These are phyloP conservation scores for Podospora appendiculata DNA, from an alignment of 495 filamentous ascomycete genomes.

Conservation along the genomic window DNA sequence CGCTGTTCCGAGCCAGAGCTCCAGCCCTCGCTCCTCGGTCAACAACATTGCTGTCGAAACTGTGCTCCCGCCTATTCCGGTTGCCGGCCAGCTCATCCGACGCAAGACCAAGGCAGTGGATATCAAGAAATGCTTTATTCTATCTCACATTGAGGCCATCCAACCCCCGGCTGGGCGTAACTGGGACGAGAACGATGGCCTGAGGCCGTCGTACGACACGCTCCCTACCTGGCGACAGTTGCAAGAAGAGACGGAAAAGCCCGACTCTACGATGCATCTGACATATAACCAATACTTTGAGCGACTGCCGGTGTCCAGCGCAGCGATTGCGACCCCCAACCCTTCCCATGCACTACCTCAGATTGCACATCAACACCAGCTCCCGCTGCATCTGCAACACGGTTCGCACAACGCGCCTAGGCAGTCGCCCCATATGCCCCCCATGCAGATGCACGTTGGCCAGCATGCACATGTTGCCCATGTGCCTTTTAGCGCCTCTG, in stretches of 20 bases:
- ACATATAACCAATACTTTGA: conserved; percentile 75
- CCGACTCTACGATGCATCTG: conserved; percentile 45
- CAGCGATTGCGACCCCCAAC: conserved; percentile 60
- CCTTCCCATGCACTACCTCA: conserved; percentile 46
- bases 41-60: conserved; percentile 38
- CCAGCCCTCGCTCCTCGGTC: conserved; percentile 53
- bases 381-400: conserved; percentile 60
- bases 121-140: conserved; percentile 46
- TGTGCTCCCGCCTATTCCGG: conserved; percentile 36
- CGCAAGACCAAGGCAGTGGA: conserved; percentile 58
- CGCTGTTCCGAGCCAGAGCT: conserved; percentile 52
- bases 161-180: conserved; percentile 62
- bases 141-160: conserved; percentile 64
- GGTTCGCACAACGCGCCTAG: conserved; percentile 36
- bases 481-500: conserved; percentile 55
- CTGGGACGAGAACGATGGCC: conserved; percentile 62
- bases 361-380: conserved; percentile 68
- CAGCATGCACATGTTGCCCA: conserved; percentile 57
- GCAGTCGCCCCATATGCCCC: conserved; percentile 58
- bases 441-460: conserved; percentile 54
- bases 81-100: conserved; percentile 43
- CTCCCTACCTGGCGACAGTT: conserved; percentile 67
- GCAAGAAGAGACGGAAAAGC: conserved; percentile 53
- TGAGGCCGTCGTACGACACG: conserved; percentile 71
- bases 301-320: conserved; percentile 40